Evolutionary conservation across 352 stramenopile species (phyloP).

Genomic region (Phytophthora idaei): DNA sequence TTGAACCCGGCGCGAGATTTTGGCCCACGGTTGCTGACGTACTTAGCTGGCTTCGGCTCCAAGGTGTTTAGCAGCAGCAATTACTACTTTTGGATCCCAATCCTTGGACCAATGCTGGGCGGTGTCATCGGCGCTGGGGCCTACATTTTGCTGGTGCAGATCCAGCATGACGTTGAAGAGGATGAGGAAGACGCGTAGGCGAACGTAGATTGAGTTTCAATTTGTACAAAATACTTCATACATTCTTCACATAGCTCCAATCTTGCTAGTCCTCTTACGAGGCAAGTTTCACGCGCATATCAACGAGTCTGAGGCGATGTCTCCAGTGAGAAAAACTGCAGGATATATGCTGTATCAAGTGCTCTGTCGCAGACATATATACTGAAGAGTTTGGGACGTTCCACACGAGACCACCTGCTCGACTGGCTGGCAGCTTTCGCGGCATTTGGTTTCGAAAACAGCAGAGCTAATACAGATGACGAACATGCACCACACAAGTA

Average conservation of each 20-base stretch:
- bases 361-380: neutral
- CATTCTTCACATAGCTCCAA: no score
- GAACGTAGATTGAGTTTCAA: neutral
- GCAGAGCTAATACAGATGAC: slow-evolving; percentile 5
- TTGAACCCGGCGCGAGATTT: slow-evolving; percentile 59
- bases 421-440: neutral
- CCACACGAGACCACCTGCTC: neutral
- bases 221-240: slow-evolving; percentile 1
- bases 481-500: slow-evolving; percentile 7
- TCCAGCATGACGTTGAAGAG: slow-evolving; percentile 49
- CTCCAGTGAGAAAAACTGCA: neutral
- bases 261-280: no score
- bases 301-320: neutral
- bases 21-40: slow-evolving; percentile 48
- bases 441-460: slow-evolving; percentile 10
- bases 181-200: slow-evolving; percentile 17
- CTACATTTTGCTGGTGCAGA: slow-evolving; percentile 59
- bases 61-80: slow-evolving; percentile 55
- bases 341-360: neutral
- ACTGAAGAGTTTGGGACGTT: slow-evolving; percentile 3
- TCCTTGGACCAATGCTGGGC: slow-evolving; percentile 51
- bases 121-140: slow-evolving; percentile 44
- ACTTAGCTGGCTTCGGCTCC: slow-evolving; percentile 51
- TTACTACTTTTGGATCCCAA: slow-evolving; percentile 71
- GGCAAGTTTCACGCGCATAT: no score